Evolutionary conservation across 495 filamentous ascomycete genomes (phyloP), one percentile per base, ranked within the genome.

Genomic region (Hypoxylon rickii): DNA sequence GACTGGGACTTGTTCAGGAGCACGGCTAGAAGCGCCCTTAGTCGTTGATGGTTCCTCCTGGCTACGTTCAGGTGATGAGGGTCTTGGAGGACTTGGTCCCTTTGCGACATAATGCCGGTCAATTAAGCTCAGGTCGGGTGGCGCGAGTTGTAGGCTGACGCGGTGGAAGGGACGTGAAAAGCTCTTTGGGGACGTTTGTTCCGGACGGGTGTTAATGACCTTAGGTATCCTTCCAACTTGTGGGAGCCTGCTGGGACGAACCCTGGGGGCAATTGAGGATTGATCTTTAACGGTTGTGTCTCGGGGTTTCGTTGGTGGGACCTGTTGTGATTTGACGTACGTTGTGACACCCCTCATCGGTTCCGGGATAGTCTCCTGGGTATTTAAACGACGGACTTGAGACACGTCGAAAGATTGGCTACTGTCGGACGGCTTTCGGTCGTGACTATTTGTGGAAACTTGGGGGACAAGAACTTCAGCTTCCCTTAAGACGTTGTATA

Each of bases 151-250:
- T 16, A 70, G 44, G 26, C 70, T 72, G 37, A 63, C 44, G 22
- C 77, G 69, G 48, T 77, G 81, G 62, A 91, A 91, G 1, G 92
- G 92, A 33, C 92, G 77, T 1, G 92, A 96, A 66, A 95, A 96
- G 12, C 92, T 96, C 67, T 87, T 86, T 11, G 87, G 79, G 2
- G 89, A 84, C 3, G 85, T 85, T 46, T 79, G 81, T 56, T 88
- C 84, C 29, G 86, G 82, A 38, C 86, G 82, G 49, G 86, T 87
- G 33, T 86, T 92, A 29, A 93, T 83, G 8, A 97, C 90, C 60
- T 86, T 86, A 16, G 93, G 93, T 54, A 97, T 97, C 7, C 93
- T 87, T 10, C 92, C 93, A 47, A 97, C 85, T 62, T 91, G 92
- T 31, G 86, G 83, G 20, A 96, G 74, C 51, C 79, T 70, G 52